Conservation (phyloP, 2,329 filamentous ascomycete species). For the Madurella fahalii region DNA sequence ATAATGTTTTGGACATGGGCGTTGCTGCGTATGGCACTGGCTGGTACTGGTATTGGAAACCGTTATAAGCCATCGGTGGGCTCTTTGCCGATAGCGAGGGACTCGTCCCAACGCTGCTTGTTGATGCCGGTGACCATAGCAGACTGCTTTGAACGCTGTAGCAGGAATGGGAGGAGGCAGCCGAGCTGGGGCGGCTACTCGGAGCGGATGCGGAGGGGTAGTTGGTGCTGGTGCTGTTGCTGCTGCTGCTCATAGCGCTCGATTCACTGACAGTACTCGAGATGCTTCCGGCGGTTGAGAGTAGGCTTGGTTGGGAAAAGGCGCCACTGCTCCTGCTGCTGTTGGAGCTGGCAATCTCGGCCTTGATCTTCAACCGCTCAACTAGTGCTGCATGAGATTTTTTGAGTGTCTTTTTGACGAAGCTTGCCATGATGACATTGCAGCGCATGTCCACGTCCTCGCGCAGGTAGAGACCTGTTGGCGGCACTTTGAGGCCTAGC, state of each 20-base stretch:
- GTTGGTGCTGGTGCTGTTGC: conserved; percentile 2
- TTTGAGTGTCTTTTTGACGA: conserved; percentile 79
- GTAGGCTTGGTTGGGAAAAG: not conserved
- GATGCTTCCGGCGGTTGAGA: not conserved
- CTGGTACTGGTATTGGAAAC: not conserved
- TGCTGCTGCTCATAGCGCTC: not conserved
- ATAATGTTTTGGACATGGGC: not conserved
- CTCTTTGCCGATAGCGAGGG: conserved; percentile 5
- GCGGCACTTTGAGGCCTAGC: conserved; percentile 61
- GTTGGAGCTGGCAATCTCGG: conserved; percentile 31
- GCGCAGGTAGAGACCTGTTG: conserved; percentile 70
- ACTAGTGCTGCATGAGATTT: conserved; percentile 70
- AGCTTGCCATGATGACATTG: conserved; percentile 68
- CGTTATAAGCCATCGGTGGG: not conserved
- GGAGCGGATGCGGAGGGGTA: not conserved
- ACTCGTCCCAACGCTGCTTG: conserved; percentile 6
- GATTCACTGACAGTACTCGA: not conserved
- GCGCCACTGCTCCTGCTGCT: not conserved
- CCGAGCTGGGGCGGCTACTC: conserved; percentile 6
- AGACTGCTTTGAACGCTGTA: conserved; percentile 14
- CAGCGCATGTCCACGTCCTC: conserved; percentile 83
- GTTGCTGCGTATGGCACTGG: not conserved
- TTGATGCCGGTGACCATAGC: conserved; percentile 4
- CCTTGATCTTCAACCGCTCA: conserved; percentile 54
- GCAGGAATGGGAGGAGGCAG: conserved; percentile 2